Evolutionary conservation across 2,329 filamentous ascomycete species (phyloP).

Genomic region (Trichothecium sympodiale): DNA sequence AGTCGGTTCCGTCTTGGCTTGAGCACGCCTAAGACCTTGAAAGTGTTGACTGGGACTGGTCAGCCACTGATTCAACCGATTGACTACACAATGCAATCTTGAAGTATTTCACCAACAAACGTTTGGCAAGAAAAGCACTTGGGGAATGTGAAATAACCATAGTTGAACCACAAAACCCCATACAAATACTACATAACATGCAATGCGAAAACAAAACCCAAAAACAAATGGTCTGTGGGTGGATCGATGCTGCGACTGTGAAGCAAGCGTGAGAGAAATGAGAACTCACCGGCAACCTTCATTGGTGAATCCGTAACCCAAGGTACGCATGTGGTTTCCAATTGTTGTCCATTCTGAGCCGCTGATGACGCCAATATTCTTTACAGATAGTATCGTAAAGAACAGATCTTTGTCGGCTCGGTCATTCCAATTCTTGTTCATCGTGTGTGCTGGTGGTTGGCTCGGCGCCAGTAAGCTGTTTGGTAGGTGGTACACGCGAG

Average conservation of each 20-base stretch:
- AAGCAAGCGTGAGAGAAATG: slow-evolving; percentile 5
- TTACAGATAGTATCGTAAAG: slow-evolving; percentile 50
- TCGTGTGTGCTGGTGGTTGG: slow-evolving; percentile 19
- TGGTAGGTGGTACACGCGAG: slow-evolving; percentile 6
- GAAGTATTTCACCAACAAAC: neutral
- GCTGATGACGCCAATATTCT: slow-evolving; percentile 53
- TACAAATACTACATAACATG: neutral
- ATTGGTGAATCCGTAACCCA: slow-evolving; percentile 54
- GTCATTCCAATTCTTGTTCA: slow-evolving; percentile 52
- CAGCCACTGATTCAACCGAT: neutral
- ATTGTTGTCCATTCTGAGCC: slow-evolving; percentile 52
- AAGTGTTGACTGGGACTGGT: slow-evolving; percentile 41
- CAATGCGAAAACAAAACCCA: neutral
- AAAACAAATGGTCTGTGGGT: slow-evolving; percentile 1
- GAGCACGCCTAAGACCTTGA: slow-evolving; percentile 44
- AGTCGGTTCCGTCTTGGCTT: slow-evolving; percentile 38
- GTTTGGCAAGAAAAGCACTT: neutral
- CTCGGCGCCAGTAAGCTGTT: neutral
- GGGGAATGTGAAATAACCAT: neutral
- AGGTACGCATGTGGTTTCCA: slow-evolving; percentile 46
- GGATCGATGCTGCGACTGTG: too few species aligned
- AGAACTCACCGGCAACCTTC: slow-evolving; percentile 49
- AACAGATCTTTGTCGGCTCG: slow-evolving; percentile 52
- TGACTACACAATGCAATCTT: neutral
- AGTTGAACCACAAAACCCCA: too few species aligned